Evolutionary conservation across 75 land plant genomes (phyloP).

Genomic region (Selaginella moellendorffii): DNA sequence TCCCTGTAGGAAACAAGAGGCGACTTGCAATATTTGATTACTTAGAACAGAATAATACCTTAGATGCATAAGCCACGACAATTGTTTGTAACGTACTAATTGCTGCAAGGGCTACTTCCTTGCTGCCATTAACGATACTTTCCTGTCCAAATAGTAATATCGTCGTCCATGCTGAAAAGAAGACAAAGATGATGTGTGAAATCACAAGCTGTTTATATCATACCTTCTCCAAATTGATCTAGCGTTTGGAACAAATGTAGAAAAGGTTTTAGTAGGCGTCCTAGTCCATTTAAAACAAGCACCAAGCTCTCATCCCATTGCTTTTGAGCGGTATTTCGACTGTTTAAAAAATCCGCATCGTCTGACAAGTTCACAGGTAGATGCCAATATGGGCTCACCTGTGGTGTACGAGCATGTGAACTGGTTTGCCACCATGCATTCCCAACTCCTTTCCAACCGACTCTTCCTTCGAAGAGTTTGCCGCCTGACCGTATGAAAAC

Average conservation of each 20-base stretch:
- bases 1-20: too few species aligned
- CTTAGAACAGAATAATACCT: too few species aligned
- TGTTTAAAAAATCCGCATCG: slow-evolving; percentile 25
- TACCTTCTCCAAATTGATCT: slow-evolving; percentile 51
- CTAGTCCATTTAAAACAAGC: slow-evolving; percentile 67
- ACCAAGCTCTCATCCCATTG: slow-evolving; percentile 99
- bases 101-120: slow-evolving; percentile 93
- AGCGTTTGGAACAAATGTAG: slow-evolving; percentile 59
- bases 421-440: slow-evolving; percentile 79
- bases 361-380: too few species aligned
- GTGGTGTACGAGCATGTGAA: slow-evolving; percentile 99
- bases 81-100: slow-evolving; percentile 63
- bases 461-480: slow-evolving; percentile 89
- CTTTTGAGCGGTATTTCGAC: slow-evolving; percentile 97
- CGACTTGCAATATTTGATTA: too few species aligned
- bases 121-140: slow-evolving; percentile 66
- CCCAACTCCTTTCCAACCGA: slow-evolving; percentile 96
- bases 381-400: too few species aligned
- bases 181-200: too few species aligned
- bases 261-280: slow-evolving; percentile 69
- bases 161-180: slow-evolving; percentile 65
- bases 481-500: too few species aligned
- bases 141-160: slow-evolving; percentile 51
- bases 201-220: too few species aligned
- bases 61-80: slow-evolving; percentile 48